A percentile compares a stretch with the other conserved stretches of the same genome.
phyloP scores from a whole-genome alignment of 1,284 basidiomycete genomes.

The Puccinia triticina region DNA sequence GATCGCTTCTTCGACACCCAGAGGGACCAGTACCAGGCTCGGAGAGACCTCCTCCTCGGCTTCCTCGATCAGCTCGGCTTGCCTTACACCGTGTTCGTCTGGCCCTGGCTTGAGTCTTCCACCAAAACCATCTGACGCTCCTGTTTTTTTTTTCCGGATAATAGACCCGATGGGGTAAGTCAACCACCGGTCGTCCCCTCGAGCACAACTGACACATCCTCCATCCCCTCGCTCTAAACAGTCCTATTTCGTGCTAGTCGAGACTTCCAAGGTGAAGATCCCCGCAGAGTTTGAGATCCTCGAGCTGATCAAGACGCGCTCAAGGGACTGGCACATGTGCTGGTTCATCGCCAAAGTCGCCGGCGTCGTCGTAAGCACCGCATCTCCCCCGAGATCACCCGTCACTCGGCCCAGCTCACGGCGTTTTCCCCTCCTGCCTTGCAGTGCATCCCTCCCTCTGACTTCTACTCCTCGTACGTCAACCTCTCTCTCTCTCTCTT shows the following conservation, averaged over 20 bases:
- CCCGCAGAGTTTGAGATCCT: constrained; percentile 36
- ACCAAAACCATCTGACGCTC: background rate
- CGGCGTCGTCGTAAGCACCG: constrained; percentile 33
- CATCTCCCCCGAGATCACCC: too few relatives aligned
- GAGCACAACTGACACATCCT: background rate
- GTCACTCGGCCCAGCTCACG: too few relatives aligned
- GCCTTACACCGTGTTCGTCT: constrained; percentile 65
- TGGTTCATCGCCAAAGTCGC: constrained; percentile 49
- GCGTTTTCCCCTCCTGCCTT: background rate
- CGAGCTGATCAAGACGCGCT: constrained; percentile 21
- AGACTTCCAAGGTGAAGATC: constrained; percentile 25
- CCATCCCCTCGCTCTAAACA: background rate
- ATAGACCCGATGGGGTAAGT: constrained; percentile 45
- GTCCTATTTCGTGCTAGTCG: constrained; percentile 39
- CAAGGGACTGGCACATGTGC: constrained; percentile 49
- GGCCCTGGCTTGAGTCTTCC: background rate
- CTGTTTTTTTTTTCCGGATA: constrained; percentile 3
- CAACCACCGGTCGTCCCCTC: too few relatives aligned
- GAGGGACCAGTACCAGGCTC: constrained; percentile 75
- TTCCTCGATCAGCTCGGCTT: constrained; percentile 83
- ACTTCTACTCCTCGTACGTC: constrained; percentile 45
- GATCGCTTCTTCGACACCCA: constrained; percentile 81
- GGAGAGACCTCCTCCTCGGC: constrained; percentile 73
- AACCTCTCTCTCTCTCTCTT: background rate
- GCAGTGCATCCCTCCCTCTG: constrained; percentile 39